Percentiles rank a stretch among this genome's conserved stretches.
Evolutionary conservation across 306 rosid genomes (phyloP).

Genomic region (Vachellia collinsii): DNA sequence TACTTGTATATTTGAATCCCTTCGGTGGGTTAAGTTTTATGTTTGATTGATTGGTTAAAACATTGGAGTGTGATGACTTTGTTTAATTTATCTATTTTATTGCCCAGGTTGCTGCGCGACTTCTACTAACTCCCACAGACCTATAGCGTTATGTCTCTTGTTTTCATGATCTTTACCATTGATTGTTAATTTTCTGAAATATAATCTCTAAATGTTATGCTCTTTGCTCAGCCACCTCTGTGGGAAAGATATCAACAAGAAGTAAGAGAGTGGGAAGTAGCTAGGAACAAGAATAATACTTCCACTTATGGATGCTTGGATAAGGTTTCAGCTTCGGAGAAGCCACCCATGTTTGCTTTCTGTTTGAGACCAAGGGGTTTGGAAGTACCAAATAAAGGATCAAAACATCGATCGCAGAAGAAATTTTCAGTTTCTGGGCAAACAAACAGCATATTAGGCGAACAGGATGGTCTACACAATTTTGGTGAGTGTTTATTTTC

Average conservation of each 20-base stretch:
- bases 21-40: conserved; percentile 1
- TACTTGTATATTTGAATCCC: background rate
- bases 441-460: conserved; percentile 46
- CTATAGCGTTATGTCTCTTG: background rate
- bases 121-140: background rate
- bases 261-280: conserved; percentile 82
- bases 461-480: conserved; percentile 73
- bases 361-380: conserved; percentile 95
- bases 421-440: conserved; percentile 71
- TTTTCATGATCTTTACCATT: conserved; percentile 18
- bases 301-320: conserved; percentile 53
- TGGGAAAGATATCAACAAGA: conserved; percentile 86
- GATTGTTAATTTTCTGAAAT: conserved; percentile 19
- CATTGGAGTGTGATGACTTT: background rate
- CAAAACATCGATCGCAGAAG: conserved; percentile 84
- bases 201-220: conserved; percentile 12
- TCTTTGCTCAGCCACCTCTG: conserved; percentile 66
- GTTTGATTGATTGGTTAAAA: background rate
- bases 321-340: conserved; percentile 63
- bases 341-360: conserved; percentile 93
- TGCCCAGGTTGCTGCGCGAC: background rate
- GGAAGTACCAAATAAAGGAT: conserved; percentile 77
- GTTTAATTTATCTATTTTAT: conserved; percentile 11
- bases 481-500: conserved; percentile 53
- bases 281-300: conserved; percentile 51